Evolutionary conservation across 1,284 basidiomycete genomes (phyloP), one percentile per base, ranked within the genome.

Genomic region (Mycosarcoma mackinlayi): DNA sequence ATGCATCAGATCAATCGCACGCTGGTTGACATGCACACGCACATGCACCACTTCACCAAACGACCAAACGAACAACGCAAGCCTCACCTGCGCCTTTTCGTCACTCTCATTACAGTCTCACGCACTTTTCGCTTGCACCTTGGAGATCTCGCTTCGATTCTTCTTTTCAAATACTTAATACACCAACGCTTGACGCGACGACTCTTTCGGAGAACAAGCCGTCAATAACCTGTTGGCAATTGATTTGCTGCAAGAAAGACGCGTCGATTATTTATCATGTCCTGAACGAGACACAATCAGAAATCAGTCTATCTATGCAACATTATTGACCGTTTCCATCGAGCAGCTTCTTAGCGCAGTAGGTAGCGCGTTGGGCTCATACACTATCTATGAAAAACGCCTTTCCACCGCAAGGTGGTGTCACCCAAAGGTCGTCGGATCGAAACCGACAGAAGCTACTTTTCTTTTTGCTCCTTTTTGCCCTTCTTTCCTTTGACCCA

Each of bases 371-470:
- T 64, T 70, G 66, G 66, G 66, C 66, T 70, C 66, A 70, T 70
- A 70, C 39, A 33, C 27, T 16, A 25, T 44, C 27, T 47, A 51
- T 50, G 48, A 61, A 44, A 50, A 48, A 6, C 13, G 6, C 59
- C 60, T 64, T 64, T 64, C 66, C 52, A 45, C 66, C 53, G 10
- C 33, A 21, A 28, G 57, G 56, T 48, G 52, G 66, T 57, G 56
- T 47, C 16, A 72, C 69, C 69, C 69, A 72, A 67, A 67, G 69
- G 69, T 72, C 69, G 69, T 72, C 69, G 69, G 69, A 72, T 72
- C 69, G 69, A 72, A 53, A 63, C 69, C 69, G 69, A 72, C 69
- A 51, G 55, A 66, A 63, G 69, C 69, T 72, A 72, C 56, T 57
- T 47, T 63, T 59, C 19, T 30, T 4, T 9, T 19, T 19, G 28